phyloP scores from a whole-genome alignment of 257 asterid genomes.

The Solanum pinnatisectum region DNA sequence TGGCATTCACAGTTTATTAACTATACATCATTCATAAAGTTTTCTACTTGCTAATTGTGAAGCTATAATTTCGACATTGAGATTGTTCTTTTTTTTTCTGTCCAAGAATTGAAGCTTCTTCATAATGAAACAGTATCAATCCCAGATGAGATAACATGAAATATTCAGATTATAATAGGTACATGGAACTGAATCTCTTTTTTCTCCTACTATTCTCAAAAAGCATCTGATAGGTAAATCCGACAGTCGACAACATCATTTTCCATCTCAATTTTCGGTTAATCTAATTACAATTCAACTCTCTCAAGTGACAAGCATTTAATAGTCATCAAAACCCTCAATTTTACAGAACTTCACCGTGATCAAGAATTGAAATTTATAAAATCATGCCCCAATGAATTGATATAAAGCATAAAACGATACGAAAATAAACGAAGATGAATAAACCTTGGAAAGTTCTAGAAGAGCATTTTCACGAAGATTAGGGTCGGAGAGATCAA shows the following conservation, averaged over 20 bases:
- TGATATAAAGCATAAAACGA: background rate
- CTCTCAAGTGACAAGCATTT: background rate
- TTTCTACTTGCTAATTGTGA: background rate
- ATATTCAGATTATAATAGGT: background rate
- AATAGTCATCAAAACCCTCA: background rate
- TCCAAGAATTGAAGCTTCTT: background rate
- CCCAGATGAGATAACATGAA: background rate
- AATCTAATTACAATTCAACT: background rate
- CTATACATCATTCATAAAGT: background rate
- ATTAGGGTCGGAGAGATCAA: conserved; percentile 9
- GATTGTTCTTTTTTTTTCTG: background rate
- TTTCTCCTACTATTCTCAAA: background rate
- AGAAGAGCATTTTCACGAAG: conserved; percentile 18
- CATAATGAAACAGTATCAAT: background rate
- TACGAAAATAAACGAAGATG: background rate
- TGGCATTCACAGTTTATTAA: background rate
- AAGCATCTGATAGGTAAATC: background rate
- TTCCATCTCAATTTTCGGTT: background rate
- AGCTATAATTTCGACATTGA: background rate
- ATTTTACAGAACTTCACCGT: background rate
- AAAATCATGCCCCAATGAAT: background rate
- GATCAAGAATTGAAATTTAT: background rate
- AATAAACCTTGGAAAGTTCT: conserved; percentile 14
- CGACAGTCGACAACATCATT: background rate
- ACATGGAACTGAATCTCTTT: background rate